Percentiles rank a stretch among this genome's conserved stretches.
Conservation (phyloP, 2,329 filamentous ascomycete genomes). For the Colletotrichum simmondsii region DNA sequence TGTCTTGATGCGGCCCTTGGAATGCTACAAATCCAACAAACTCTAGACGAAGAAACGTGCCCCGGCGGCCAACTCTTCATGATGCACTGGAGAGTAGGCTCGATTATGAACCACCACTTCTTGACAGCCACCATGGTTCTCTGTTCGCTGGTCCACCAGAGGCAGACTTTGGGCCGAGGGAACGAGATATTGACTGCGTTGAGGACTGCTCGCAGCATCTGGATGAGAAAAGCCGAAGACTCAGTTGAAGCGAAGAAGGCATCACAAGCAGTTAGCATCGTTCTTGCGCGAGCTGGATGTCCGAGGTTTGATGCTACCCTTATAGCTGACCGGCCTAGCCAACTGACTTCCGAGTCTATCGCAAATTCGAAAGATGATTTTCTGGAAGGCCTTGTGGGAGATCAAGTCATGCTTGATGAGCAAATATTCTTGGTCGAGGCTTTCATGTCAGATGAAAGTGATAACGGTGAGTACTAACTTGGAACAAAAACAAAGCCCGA, state of each 20-base stretch:
- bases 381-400: background rate
- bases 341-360: background rate
- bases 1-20: constrained; percentile 40
- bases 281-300: constrained; percentile 16
- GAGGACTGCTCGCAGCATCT: background rate
- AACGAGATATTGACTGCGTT: constrained; percentile 5
- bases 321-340: too few relatives aligned
- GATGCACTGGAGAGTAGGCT: constrained; percentile 28
- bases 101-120: constrained; percentile 38
- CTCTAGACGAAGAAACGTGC: constrained; percentile 39
- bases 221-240: background rate
- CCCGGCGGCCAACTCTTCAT: constrained; percentile 37
- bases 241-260: constrained; percentile 7
- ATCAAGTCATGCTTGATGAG: background rate
- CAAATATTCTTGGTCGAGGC: background rate
- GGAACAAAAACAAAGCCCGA: background rate
- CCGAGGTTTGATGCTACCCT: constrained; percentile 11
- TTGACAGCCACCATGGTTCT: constrained; percentile 39
- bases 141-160: constrained; percentile 18
- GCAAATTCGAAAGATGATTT: background rate
- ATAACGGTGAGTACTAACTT: background rate
- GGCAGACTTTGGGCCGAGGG: background rate
- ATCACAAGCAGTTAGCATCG: constrained; percentile 6
- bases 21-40: constrained; percentile 38
- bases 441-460: background rate